phyloP scores from a whole-genome alignment of 2,329 filamentous ascomycete species.

The Xylariaceae sp. region DNA sequence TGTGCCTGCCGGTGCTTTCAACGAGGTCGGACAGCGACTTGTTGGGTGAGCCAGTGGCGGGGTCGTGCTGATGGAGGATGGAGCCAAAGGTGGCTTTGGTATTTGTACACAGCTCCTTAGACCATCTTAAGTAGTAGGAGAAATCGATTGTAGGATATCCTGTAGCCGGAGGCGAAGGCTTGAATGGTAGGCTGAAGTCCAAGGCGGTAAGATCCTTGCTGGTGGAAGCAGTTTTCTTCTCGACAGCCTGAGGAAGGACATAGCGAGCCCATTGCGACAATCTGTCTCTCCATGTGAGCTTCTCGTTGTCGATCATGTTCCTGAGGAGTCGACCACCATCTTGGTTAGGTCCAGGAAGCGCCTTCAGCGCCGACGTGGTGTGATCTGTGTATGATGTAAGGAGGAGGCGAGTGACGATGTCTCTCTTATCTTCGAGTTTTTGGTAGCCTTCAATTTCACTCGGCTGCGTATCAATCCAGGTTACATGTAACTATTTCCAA shows the following conservation, averaged over 20 bases:
- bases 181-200: slow-evolving; percentile 19
- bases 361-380: slow-evolving; percentile 22
- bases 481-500: slow-evolving; percentile 31
- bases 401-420: slow-evolving; percentile 45
- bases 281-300: slow-evolving; percentile 37
- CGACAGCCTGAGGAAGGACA: slow-evolving; percentile 16
- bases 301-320: slow-evolving; percentile 26
- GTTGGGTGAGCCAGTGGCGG: slow-evolving; percentile 9
- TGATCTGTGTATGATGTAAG: slow-evolving; percentile 28
- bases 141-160: too few relatives aligned
- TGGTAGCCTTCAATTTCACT: slow-evolving; percentile 9
- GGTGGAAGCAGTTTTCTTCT: neutral
- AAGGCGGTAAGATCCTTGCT: slow-evolving; percentile 5
- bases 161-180: too few relatives aligned
- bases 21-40: slow-evolving; percentile 17
- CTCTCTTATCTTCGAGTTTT: slow-evolving; percentile 37
- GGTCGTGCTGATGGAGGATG: slow-evolving; percentile 34
- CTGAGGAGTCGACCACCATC: slow-evolving; percentile 29
- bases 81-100: slow-evolving; percentile 50
- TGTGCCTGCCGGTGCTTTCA: slow-evolving; percentile 26
- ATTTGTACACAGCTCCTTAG: slow-evolving; percentile 15
- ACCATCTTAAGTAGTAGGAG: too few relatives aligned
- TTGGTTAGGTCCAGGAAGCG: slow-evolving; percentile 1
- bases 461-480: slow-evolving; percentile 37
- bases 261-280: slow-evolving; percentile 34